Evolutionary conservation across 2,329 filamentous ascomycete species (phyloP), one percentile per base, ranked within the genome.

Genomic region (Teratosphaeria destructans): DNA sequence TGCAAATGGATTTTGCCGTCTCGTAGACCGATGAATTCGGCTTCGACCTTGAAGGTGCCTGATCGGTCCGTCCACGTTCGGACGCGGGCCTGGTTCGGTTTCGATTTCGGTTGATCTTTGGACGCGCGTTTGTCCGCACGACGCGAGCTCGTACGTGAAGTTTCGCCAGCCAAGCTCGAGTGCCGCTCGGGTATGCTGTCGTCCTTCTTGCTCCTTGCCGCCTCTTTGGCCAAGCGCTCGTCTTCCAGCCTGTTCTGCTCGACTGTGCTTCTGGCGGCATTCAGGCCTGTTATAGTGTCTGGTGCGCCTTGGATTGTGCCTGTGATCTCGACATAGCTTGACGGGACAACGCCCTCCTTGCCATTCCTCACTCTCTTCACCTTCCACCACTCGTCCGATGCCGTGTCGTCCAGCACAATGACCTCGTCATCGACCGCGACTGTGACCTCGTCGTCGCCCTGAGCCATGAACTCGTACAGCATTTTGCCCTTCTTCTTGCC

Each of bases 361-460:
- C 90, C 90, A 71, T 91, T 97, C 77, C 91, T 95, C 63, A 96
- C 71, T 39, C 92, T 85, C 61, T 89, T 85, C 39, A 99, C 90
- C 79, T 94, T 91, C 93, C 94, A 97, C 94, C 94, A 99, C 72
- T 99, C 94, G 61, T 96, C 91, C 63, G 92, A 96, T 75, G 92
- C 94, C 37, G 81, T 84, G 70, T 96, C 91, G 71, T 99, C 93
- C 59, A 97, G 74, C 58, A 99, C 79, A 52, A 95, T 78, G 49
- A 99, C 93, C 70, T 99, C 93, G 70, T 99, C 94, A 49, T 88
- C 94, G 26, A 88, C 82, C 29, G 84, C 86, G 54, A 99, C 94
- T 0, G 90, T 96, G 55, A 99, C 93, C 75, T 99, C 94, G 68
- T 99, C 94, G 7, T 96, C 89, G 39, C 92, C 92, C 72, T 97